These are phyloP conservation scores for Voacanga thouarsii DNA, from an alignment of 257 asterid species.

Conservation along the genomic window DNA sequence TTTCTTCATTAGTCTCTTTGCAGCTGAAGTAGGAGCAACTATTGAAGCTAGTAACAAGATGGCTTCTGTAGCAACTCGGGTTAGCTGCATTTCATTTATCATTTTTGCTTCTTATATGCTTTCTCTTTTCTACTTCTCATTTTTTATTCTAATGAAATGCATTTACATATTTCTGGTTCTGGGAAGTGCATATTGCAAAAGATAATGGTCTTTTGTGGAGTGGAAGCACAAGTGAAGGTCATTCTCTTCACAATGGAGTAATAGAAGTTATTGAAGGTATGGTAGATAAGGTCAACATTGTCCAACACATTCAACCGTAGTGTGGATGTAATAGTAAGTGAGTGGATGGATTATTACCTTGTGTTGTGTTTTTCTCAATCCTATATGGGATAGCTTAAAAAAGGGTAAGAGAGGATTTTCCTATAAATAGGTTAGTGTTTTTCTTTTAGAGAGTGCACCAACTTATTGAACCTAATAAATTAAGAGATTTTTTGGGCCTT, in stretches of 20 bases:
- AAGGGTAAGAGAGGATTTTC: no score
- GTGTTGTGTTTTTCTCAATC: no score
- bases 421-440: no score
- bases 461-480: no score
- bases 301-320: conserved; percentile 48
- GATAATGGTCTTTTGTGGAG: conserved; percentile 52
- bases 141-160: conserved; percentile 7
- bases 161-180: not conserved
- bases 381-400: no score
- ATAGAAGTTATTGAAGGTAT: conserved; percentile 78
- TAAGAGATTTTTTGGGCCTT: no score
- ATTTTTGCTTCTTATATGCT: not conserved
- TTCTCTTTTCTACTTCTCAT: conserved; percentile 14
- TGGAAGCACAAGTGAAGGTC: conserved; percentile 25
- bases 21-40: conserved; percentile 95
- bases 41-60: conserved; percentile 93
- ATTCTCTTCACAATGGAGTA: conserved; percentile 35
- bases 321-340: conserved; percentile 80
- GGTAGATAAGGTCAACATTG: conserved; percentile 72
- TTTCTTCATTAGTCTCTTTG: conserved; percentile 66
- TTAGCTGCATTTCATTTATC: conserved; percentile 17
- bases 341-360: conserved; percentile 99
- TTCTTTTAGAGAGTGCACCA: no score
- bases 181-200: conserved; percentile 61
- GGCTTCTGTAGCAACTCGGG: conserved; percentile 92